Percentiles rank a stretch among this genome's conserved stretches.
phyloP scores from a whole-genome alignment of 768 basidiomycete genomes.

The Macrolepiota albuminosa region DNA sequence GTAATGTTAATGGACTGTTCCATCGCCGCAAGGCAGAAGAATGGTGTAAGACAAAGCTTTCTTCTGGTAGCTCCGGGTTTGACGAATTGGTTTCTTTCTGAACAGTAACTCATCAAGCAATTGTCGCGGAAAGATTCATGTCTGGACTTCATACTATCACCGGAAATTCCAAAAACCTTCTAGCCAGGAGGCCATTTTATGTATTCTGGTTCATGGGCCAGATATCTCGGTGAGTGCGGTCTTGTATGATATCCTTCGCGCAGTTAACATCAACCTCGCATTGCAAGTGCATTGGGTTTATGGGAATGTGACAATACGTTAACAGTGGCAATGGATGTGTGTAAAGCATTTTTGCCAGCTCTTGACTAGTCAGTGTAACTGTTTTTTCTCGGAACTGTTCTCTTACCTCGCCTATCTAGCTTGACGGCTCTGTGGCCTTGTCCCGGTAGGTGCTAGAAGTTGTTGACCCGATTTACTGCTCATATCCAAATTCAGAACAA shows the following conservation, averaged over 20 bases:
- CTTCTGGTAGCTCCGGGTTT: not conserved
- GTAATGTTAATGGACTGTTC: conserved; percentile 41
- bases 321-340: conserved; percentile 56
- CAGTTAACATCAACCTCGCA: conserved; percentile 6
- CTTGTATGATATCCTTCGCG: conserved; percentile 1
- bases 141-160: conserved; percentile 57
- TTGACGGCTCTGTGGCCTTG: conserved; percentile 64
- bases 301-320: conserved; percentile 60
- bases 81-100: conserved; percentile 2
- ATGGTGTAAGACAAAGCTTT: conserved; percentile 47
- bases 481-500: conserved; percentile 38
- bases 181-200: conserved; percentile 60
- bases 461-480: not conserved
- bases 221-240: conserved; percentile 43
- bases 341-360: conserved; percentile 53
- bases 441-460: conserved; percentile 34
- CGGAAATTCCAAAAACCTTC: conserved; percentile 41
- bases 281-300: conserved; percentile 44
- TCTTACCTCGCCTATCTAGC: conserved; percentile 20
- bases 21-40: conserved; percentile 57
- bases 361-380: conserved; percentile 44
- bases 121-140: conserved; percentile 56
- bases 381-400: conserved; percentile 10
- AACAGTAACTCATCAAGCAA: conserved; percentile 57
- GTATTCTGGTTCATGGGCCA: conserved; percentile 76